Evolutionary conservation across 2,329 filamentous ascomycete species (phyloP).

Genomic region (Phialophora macrospora): DNA sequence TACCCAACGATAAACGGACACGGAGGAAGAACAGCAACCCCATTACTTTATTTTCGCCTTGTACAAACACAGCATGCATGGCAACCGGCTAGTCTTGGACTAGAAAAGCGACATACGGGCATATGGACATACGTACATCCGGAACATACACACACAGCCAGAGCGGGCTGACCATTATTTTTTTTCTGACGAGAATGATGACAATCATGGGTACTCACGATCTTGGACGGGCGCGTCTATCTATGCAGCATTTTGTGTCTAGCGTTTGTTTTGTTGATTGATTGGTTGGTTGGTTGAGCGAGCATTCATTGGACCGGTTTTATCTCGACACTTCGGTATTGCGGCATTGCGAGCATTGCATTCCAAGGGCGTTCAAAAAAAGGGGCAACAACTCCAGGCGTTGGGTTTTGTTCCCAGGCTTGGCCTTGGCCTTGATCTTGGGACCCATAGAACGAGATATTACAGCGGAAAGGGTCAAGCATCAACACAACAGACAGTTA

Average conservation of each 20-base stretch:
- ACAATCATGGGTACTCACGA: constrained; percentile 4
- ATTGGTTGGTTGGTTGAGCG: not conserved
- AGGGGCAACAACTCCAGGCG: not conserved
- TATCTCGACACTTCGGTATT: not conserved
- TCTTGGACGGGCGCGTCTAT: not conserved
- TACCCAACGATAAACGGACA: not conserved
- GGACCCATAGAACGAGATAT: not conserved
- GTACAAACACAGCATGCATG: not conserved
- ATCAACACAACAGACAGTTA: not conserved
- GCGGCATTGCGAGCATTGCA: not conserved
- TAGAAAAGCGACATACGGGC: not conserved
- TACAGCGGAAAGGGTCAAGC: not conserved
- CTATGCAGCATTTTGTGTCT: not conserved
- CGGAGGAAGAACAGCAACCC: not conserved
- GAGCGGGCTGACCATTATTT: not conserved
- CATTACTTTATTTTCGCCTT: not conserved
- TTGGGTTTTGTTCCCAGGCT: not conserved
- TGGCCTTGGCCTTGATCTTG: not conserved
- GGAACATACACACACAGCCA: not conserved
- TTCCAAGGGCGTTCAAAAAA: not conserved
- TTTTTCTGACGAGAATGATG: not conserved
- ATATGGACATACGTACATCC: not conserved
- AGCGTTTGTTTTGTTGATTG: not conserved
- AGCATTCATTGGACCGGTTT: not conserved
- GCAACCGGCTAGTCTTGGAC: not conserved